Percentiles rank a stretch among this genome's conserved stretches.
Evolutionary conservation across 2,329 filamentous ascomycete species (phyloP).

Genomic region (Septoria linicola): DNA sequence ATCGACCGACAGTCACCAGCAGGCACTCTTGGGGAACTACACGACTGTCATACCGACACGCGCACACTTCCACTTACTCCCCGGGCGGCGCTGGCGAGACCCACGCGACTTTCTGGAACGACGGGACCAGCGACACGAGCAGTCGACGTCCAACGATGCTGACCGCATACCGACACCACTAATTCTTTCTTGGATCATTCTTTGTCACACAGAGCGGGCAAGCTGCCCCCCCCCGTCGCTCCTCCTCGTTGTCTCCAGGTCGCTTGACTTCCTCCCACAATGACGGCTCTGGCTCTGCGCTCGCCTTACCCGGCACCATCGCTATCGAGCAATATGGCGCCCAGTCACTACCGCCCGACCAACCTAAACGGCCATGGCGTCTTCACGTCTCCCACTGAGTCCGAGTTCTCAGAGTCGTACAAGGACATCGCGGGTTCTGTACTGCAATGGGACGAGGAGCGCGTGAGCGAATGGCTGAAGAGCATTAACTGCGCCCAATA

Average conservation of each 20-base stretch:
- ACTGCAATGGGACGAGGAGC: constrained; percentile 83
- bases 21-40: background rate
- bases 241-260: background rate
- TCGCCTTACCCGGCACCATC: constrained; percentile 62
- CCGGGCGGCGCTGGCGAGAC: background rate
- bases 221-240: constrained; percentile 5
- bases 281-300: constrained; percentile 80
- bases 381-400: constrained; percentile 83
- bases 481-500: constrained; percentile 94
- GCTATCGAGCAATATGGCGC: constrained; percentile 29
- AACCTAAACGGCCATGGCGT: constrained; percentile 37
- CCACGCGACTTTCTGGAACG: background rate
- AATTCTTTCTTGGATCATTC: constrained; percentile 3
- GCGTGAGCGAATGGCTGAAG: constrained; percentile 85
- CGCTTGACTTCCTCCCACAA: constrained; percentile 37
- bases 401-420: constrained; percentile 78
- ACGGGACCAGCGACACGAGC: background rate
- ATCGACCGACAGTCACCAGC: background rate
- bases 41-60: background rate
- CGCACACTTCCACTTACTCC: background rate
- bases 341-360: constrained; percentile 30
- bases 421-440: constrained; percentile 48
- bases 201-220: constrained; percentile 20
- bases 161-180: background rate
- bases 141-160: background rate